These are phyloP conservation scores for Cicer chorassanicum DNA, from an alignment of 306 rosid genomes.

Conservation along the genomic window DNA sequence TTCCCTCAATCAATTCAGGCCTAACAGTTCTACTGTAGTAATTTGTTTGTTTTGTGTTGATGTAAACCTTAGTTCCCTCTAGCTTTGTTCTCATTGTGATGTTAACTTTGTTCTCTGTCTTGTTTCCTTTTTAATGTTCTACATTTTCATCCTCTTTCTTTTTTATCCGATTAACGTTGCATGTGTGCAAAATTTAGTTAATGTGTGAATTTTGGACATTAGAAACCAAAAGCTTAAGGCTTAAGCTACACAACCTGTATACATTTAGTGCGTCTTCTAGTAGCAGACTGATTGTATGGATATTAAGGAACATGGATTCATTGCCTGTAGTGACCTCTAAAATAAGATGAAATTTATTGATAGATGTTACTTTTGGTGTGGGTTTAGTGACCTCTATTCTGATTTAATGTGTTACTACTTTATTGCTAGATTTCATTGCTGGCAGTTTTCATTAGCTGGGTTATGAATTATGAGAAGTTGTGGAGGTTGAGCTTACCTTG, in stretches of 20 bases:
- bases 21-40: background rate
- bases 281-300: conserved; percentile 30
- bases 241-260: background rate
- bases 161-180: background rate
- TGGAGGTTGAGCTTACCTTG: conserved; percentile 31
- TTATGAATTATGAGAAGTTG: conserved; percentile 1
- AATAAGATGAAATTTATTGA: background rate
- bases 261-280: background rate
- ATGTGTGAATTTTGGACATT: background rate
- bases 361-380: background rate
- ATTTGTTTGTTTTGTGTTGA: background rate
- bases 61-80: background rate
- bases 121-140: conserved; percentile 25
- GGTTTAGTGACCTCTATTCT: no score
- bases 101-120: background rate
- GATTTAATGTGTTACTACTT: background rate
- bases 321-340: conserved; percentile 6
- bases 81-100: background rate
- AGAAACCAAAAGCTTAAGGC: background rate
- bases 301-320: background rate
- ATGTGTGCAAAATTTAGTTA: background rate
- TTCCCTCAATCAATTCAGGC: background rate
- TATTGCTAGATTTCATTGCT: background rate
- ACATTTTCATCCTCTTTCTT: background rate
- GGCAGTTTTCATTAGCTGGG: background rate